phyloP scores from a whole-genome alignment of 108 stramenopile species.

The Cyclostephanos invisitatus region DNA sequence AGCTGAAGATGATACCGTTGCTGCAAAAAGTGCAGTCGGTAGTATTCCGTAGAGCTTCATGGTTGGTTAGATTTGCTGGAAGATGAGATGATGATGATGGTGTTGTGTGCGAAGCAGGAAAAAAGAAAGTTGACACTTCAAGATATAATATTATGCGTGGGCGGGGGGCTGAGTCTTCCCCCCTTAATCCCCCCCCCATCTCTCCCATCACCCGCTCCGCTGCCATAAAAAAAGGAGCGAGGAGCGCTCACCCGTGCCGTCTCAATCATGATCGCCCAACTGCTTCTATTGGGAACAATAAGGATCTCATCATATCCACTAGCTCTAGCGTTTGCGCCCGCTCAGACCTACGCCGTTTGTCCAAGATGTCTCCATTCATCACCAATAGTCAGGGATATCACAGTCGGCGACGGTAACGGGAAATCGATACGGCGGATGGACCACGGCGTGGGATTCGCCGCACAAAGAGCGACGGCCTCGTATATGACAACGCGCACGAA shows the following conservation, averaged over 20 bases:
- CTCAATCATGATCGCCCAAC: neutral
- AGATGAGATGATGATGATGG: no score
- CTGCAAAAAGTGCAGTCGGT: conserved; percentile 5
- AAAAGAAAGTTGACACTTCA: no score
- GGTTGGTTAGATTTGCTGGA: no score
- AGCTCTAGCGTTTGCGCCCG: conserved; percentile 1
- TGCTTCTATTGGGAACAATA: neutral
- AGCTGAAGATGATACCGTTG: neutral
- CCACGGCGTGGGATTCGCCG: neutral
- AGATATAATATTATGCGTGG: no score
- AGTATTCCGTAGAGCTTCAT: conserved; percentile 14
- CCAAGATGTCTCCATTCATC: neutral
- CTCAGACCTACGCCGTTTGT: neutral
- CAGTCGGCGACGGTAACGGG: neutral
- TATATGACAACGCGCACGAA: neutral
- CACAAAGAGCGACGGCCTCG: neutral
- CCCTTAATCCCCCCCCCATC: neutral
- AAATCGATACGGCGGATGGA: neutral
- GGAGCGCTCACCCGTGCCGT: neutral
- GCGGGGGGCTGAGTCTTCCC: neutral
- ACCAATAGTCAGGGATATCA: neutral
- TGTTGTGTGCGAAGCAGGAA: no score
- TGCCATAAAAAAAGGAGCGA: no score
- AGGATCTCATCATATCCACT: neutral
- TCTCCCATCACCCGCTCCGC: neutral